Conservation (phyloP, 352 stramenopile species). For the Pythium monospermum region DNA sequence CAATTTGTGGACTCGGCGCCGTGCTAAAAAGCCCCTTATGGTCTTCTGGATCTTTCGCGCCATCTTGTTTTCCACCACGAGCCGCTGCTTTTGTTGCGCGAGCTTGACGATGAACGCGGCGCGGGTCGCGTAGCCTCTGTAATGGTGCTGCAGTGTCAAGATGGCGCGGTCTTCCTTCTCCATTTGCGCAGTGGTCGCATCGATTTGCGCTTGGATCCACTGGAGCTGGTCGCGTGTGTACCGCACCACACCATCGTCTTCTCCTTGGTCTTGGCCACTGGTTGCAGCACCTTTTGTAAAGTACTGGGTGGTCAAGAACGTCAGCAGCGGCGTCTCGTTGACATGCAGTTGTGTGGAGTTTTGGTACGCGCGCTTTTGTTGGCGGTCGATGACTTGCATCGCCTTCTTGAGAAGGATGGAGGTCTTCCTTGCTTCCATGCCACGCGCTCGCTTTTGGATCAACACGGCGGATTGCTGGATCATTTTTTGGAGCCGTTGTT, state of each 20-base stretch:
- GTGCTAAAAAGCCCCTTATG: conserved; percentile 33
- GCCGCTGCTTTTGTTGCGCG: conserved; percentile 27
- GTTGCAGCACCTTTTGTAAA: neutral
- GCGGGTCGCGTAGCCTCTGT: conserved; percentile 40
- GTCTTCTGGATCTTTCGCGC: conserved; percentile 30
- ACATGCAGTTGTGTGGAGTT: conserved; percentile 17
- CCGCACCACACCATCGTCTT: neutral
- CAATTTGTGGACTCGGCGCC: conserved; percentile 23
- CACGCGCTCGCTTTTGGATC: conserved; percentile 51
- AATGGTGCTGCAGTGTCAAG: conserved; percentile 50
- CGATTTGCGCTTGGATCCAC: conserved; percentile 37
- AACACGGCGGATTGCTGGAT: conserved; percentile 36
- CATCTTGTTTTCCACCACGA: conserved; percentile 29
- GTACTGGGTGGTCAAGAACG: conserved; percentile 45
- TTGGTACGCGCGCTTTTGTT: conserved; percentile 41
- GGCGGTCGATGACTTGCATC: conserved; percentile 32
- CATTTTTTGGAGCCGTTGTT: conserved; percentile 24
- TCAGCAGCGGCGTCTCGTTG: conserved; percentile 37
- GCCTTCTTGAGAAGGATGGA: conserved; percentile 35
- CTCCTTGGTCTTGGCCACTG: neutral
- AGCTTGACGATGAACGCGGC: conserved; percentile 37
- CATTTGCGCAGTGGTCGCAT: conserved; percentile 28
- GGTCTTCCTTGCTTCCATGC: conserved; percentile 34
- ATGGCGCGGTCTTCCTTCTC: conserved; percentile 32
- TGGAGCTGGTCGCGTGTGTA: conserved; percentile 38